Evolutionary conservation across 768 basidiomycete genomes (phyloP).

Genomic region (Phanerodontia chrysosporium): DNA sequence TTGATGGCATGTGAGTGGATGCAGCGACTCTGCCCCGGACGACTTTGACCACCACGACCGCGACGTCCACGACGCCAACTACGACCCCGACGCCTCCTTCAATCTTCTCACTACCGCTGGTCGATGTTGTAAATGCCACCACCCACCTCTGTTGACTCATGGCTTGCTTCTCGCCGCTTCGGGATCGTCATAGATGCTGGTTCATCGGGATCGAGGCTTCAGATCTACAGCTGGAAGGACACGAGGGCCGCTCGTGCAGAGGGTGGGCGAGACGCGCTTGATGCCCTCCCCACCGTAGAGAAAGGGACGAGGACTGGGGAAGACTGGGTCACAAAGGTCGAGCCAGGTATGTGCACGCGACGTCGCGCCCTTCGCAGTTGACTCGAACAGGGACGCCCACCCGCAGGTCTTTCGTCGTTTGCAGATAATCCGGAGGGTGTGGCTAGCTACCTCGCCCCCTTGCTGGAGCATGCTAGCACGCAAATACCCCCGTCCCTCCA

Average conservation of each 20-base stretch:
- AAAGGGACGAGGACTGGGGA: constrained; percentile 82
- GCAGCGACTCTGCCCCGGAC: background rate
- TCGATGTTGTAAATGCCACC: constrained; percentile 60
- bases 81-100: background rate
- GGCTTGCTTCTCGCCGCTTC: constrained; percentile 79
- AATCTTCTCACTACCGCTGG: background rate
- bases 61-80: background rate
- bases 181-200: constrained; percentile 98
- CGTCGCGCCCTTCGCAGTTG: background rate
- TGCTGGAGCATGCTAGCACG: constrained; percentile 76
- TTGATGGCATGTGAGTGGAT: constrained; percentile 2
- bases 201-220: constrained; percentile 91
- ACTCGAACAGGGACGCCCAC: background rate
- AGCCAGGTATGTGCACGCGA: constrained; percentile 68
- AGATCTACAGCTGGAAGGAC: constrained; percentile 96
- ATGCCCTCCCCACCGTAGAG: constrained; percentile 78
- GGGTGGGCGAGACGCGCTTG: constrained; percentile 43
- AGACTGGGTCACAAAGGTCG: constrained; percentile 87
- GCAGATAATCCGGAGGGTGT: constrained; percentile 65
- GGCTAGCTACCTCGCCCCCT: constrained; percentile 72
- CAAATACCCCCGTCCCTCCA: constrained; percentile 87
- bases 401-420: constrained; percentile 81
- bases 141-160: constrained; percentile 63
- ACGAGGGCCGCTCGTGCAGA: constrained; percentile 58
- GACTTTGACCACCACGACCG: constrained; percentile 1